Percentiles rank a stretch among this genome's conserved stretches.
phyloP scores from a whole-genome alignment of 148 eudicot species.

The Cornus kousa region DNA sequence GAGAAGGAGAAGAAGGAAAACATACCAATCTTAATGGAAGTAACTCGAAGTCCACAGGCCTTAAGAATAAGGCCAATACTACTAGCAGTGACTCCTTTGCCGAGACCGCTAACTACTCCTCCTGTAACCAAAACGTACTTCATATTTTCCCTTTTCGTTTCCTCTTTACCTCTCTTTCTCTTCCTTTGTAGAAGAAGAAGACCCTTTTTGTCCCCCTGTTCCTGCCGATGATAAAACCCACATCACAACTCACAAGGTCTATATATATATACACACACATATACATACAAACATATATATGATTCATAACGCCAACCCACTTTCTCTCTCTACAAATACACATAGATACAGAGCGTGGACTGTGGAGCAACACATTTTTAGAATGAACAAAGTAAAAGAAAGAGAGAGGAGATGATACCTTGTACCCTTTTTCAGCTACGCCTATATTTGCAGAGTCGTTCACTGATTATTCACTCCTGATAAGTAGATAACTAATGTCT shows the following conservation, averaged over 20 bases:
- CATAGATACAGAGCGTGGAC: background rate
- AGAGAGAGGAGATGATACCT: background rate
- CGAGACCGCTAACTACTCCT: conserved; percentile 88
- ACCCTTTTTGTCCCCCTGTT: background rate
- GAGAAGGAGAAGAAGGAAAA: background rate
- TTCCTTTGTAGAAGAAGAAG: background rate
- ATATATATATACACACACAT: no score
- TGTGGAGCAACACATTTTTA: background rate
- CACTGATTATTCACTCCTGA: background rate
- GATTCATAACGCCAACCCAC: background rate
- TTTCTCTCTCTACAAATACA: background rate
- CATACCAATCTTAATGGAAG: conserved; percentile 85
- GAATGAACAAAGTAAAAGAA: background rate
- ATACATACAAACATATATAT: no score
- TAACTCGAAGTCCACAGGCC: conserved; percentile 83
- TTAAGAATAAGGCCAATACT: conserved; percentile 86
- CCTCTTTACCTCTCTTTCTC: background rate
- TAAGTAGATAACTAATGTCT: background rate
- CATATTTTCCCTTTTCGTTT: conserved; percentile 35
- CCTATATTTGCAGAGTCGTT: background rate
- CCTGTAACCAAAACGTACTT: conserved; percentile 92
- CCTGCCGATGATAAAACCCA: background rate
- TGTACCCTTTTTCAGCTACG: background rate
- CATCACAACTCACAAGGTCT: background rate
- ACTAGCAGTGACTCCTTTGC: conserved; percentile 93